Base-by-base conservation (phyloP, 352 stramenopile species). In the Phytopythium helicoides region DNA sequence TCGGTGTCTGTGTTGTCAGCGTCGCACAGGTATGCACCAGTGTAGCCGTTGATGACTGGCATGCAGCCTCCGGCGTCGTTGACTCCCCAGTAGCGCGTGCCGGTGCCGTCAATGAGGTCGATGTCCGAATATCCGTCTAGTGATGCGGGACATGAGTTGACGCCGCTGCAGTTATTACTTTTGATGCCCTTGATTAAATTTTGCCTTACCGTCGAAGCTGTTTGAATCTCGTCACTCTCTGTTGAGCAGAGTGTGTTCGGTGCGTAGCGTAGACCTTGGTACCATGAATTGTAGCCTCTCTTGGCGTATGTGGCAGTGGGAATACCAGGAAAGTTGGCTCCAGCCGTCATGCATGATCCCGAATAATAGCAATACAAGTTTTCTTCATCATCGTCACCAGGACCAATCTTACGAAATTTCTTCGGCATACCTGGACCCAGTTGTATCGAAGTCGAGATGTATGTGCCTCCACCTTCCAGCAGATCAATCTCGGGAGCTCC, bases 401-500 rank as follows among this genome's bases (percentile, higher is more conserved):
- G 75, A 35, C 55, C 39, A 21, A 69, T 56, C 26, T 65, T 53
- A 12, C 71, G 64, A 34, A 66, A 80, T 3, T 68, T 41, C 21
- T 78, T 52, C 25, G 71, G 73, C 58, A 77, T 77, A 14, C 76
- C 81, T 1, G 76, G 76, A 1, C 67, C 66, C 23, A 96, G 56
- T 58, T 97, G 91, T 15, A 95, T 76, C 23, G 87, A 95, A 34
- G 83, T 82, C 19, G 85, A 96, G 60, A 95, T 56, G 48, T 61
- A 49, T 60, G 37, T 59, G 31, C 62, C 69, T 18, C 66, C 66
- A 72, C 84, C 76, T 96, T 80, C 92, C 16, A 98, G 66, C 21
- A 98, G 71, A 64, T 98, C 92, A 64, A 98, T 97, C 63, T 97
- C 92, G 3, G 89, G 89, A 34, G 88, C 83, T 41, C 91, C 91